Base-by-base conservation (phyloP, 1,284 basidiomycete genomes). In the Irpex lacteus region DNA sequence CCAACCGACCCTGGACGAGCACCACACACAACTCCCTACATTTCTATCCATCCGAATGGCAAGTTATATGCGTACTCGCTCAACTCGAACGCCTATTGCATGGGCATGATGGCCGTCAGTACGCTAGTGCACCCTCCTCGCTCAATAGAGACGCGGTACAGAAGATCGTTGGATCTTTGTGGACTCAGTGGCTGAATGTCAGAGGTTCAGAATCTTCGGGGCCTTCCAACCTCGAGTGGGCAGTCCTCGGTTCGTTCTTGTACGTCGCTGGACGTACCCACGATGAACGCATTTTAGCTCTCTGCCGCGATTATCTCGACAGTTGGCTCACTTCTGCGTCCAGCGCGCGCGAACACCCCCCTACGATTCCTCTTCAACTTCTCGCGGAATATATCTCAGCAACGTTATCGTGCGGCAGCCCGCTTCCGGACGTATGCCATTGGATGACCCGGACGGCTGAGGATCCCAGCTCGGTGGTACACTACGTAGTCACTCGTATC, bases 161-260 rank as follows among this genome's bases (percentile, higher is more conserved):
- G 38, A 68, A 68, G 19, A 70, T 81, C 36, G 63, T 80, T 3
- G 72, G 74, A 11, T 66, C 73, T 8, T 67, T 85, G 21, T 84
- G 81, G 80, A 69, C 63, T 11, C 69, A 68, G 5, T 88, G 85
- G 82, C 64, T 67, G 4, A 60, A 69, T 4, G 56, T 67, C 1
- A 54, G 56, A 37, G 53, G 60, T 2, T 60, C 64, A 4, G 72
- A 74, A 37, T 63, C 70, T 8, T 65, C 69, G 21, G 63, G 73
- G 52, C 66, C 77, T 13, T 54, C 59, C 1, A 62, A 68, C 5
- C 73, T 79, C 18, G 66, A 72, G 36, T 77, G 78, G 21, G 74
- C 76, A 7, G 73, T 86, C 26, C 69, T 78, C 4, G 73, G 78
- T 1, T 76, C 81, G 2, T 85, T 88, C 70, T 70, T 88, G 52